A percentile compares a stretch with the other conserved stretches of the same genome.
These are phyloP conservation scores for Colletotrichum aenigma DNA, from an alignment of 2,329 filamentous ascomycete genomes.

Conservation along the genomic window DNA sequence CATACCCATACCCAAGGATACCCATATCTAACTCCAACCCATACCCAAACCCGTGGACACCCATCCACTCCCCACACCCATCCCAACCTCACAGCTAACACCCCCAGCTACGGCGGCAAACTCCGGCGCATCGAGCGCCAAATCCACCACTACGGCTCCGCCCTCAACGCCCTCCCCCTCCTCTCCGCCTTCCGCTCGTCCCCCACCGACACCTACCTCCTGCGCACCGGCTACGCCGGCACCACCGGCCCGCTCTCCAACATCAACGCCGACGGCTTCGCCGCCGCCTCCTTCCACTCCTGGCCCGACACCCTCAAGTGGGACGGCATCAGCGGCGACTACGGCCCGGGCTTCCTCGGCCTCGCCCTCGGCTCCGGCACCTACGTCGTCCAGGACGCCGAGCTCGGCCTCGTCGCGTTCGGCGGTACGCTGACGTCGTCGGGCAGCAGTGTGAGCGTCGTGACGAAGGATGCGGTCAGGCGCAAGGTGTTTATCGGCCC, in stretches of 20 bases:
- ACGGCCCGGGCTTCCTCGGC: constrained; percentile 59
- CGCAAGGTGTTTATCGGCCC: constrained; percentile 52
- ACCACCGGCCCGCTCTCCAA: constrained; percentile 57
- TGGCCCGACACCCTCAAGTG: constrained; percentile 60
- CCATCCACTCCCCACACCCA: neutral
- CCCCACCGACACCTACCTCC: constrained; percentile 50
- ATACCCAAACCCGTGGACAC: neutral
- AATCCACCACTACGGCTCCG: constrained; percentile 66
- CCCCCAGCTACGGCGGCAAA: constrained; percentile 44
- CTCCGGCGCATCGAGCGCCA: constrained; percentile 49
- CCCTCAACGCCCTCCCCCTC: constrained; percentile 59
- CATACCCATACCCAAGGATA: neutral
- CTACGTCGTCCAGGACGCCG: constrained; percentile 49
- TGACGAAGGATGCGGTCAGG: constrained; percentile 49
- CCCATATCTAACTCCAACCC: too few relatives aligned
- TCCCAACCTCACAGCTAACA: neutral
- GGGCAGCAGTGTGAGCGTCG: constrained; percentile 34
- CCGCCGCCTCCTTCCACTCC: constrained; percentile 59
- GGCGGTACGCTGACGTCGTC: constrained; percentile 43
- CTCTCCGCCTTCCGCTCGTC: constrained; percentile 54
- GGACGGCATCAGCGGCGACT: constrained; percentile 62
- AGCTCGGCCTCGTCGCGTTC: constrained; percentile 51
- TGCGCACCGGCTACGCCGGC: constrained; percentile 60
- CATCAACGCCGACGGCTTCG: constrained; percentile 59
- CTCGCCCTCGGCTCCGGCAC: constrained; percentile 52